Conservation (phyloP, 208 protist genomes). For the Strigomonas galati region DNA sequence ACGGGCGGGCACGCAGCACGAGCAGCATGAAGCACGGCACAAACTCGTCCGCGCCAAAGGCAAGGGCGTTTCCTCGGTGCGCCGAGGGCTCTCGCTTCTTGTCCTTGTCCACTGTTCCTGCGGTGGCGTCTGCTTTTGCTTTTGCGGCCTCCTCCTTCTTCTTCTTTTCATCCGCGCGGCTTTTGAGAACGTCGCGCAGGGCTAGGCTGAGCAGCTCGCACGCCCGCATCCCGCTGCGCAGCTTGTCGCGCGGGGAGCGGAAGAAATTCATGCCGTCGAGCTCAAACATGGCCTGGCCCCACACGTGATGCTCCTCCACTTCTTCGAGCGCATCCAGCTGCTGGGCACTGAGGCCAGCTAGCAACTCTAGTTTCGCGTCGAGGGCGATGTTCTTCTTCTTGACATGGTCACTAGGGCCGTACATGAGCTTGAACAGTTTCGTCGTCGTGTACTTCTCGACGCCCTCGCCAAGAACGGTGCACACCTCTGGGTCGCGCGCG, state of each 20-base stretch:
- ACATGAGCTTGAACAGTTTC: conserved; percentile 64
- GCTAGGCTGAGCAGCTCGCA: conserved; percentile 50
- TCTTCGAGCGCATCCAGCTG: conserved; percentile 58
- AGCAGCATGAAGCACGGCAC: conserved; percentile 81
- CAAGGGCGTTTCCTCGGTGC: conserved; percentile 11
- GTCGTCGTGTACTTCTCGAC: conserved; percentile 78
- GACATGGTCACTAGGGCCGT: conserved; percentile 43
- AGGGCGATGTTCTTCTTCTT: conserved; percentile 30
- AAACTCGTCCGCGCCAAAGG: conserved; percentile 77
- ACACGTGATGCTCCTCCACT: conserved; percentile 69
- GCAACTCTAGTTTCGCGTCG: conserved; percentile 29
- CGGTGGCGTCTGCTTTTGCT: conserved; percentile 4
- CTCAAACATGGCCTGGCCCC: conserved; percentile 79
- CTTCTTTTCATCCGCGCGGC: too few species aligned
- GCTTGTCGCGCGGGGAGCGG: conserved; percentile 72
- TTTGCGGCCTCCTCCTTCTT: not conserved
- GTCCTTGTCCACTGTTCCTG: conserved; percentile 8
- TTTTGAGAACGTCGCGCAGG: conserved; percentile 40
- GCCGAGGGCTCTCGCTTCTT: not conserved
- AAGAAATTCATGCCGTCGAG: conserved; percentile 87
- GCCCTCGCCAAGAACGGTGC: conserved; percentile 47
- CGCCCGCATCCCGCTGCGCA: conserved; percentile 65
- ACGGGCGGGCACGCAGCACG: conserved; percentile 59
- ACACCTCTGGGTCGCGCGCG: conserved; percentile 10
- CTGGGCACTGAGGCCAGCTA: conserved; percentile 37